phyloP scores from a whole-genome alignment of 352 stramenopile species.

The Globisporangium canariense region DNA sequence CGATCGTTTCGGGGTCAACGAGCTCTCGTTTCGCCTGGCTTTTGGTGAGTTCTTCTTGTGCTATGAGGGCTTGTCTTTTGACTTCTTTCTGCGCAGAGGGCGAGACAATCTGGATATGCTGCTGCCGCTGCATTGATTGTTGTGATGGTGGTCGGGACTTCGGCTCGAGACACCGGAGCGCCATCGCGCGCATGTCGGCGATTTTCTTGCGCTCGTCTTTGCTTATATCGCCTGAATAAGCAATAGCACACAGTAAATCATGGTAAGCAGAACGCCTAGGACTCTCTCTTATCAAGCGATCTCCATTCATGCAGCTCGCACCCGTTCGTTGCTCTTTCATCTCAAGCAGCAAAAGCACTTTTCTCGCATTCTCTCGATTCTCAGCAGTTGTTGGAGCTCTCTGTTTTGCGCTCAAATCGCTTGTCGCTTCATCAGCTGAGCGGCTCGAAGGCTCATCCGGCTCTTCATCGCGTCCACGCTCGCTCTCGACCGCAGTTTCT shows the following conservation, averaged over 20 bases:
- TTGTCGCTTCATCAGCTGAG: constrained; percentile 2
- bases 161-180: constrained; percentile 7
- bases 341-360: constrained; percentile 21
- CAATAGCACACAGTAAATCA: neutral
- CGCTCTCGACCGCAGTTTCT: neutral
- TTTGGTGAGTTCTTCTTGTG: neutral
- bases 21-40: constrained; percentile 8
- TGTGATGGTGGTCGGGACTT: neutral
- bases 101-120: neutral
- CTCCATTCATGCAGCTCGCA: constrained; percentile 5
- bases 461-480: neutral
- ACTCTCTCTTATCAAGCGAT: no score
- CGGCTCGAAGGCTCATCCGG: neutral
- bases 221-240: constrained; percentile 5
- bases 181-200: neutral
- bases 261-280: neutral
- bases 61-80: neutral
- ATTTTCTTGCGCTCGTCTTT: constrained; percentile 8
- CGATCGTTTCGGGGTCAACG: constrained; percentile 25
- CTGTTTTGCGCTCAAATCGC: neutral
- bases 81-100: neutral
- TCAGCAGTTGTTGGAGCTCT: neutral
- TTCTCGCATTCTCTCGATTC: constrained; percentile 11
- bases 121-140: neutral
- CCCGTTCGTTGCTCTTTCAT: constrained; percentile 16